Percentiles rank a stretch among this genome's conserved stretches.
Evolutionary conservation across 1,139 yeast species (phyloP).

Genomic region (Blastobotrys niveus): DNA sequence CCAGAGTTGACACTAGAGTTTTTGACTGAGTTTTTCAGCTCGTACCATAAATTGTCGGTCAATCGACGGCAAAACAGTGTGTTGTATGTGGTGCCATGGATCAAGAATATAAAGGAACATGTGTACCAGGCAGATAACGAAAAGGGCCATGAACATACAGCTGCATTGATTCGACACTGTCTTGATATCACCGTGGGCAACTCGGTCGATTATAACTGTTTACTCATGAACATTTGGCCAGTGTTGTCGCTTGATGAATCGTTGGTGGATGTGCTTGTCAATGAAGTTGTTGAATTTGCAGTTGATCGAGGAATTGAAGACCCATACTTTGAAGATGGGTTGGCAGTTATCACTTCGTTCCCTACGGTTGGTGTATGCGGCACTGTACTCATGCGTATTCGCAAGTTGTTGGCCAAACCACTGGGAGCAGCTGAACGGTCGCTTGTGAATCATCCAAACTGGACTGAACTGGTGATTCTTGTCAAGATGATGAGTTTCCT

Average conservation of each 20-base stretch:
- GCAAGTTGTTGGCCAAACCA: constrained; percentile 45
- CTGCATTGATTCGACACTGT: constrained; percentile 57
- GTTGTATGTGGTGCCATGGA: constrained; percentile 68
- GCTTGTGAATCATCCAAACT: constrained; percentile 51
- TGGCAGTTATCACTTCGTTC: constrained; percentile 54
- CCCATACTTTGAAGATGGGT: constrained; percentile 39
- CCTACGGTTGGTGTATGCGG: constrained; percentile 76
- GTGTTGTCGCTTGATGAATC: constrained; percentile 57
- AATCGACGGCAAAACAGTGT: constrained; percentile 43
- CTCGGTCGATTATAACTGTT: constrained; percentile 40
- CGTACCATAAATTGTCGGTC: constrained; percentile 42
- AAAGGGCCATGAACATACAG: constrained; percentile 55
- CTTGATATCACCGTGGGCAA: constrained; percentile 51
- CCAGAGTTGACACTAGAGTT: constrained; percentile 63
- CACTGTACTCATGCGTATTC: constrained; percentile 51
- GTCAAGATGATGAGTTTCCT: constrained; percentile 61
- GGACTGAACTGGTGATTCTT: constrained; percentile 69
- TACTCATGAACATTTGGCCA: constrained; percentile 67
- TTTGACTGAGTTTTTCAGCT: constrained; percentile 54
- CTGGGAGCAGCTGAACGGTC: constrained; percentile 36
- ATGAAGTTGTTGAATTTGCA: constrained; percentile 63
- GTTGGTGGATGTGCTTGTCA: constrained; percentile 53
- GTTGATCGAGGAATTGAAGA: constrained; percentile 72
- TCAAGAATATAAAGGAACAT: constrained; percentile 57
- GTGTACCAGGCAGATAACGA: constrained; percentile 43